Base-by-base conservation (phyloP, 2,329 filamentous ascomycete genomes). In the Alternaria alternata region DNA sequence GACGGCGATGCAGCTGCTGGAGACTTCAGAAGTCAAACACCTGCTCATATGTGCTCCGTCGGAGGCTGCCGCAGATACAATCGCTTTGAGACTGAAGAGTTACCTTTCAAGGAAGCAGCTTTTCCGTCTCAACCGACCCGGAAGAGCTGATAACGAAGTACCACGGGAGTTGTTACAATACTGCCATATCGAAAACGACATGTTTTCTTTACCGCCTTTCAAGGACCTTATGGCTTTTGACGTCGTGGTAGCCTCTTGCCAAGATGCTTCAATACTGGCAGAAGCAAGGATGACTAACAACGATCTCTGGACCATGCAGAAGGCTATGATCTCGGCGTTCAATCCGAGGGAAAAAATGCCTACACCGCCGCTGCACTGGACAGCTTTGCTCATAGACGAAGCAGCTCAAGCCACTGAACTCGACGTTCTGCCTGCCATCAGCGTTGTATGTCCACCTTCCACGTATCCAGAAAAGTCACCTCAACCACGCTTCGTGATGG, bases 391-490 rank as follows among this genome's bases (percentile, higher is more conserved):
- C 11, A 70, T 83, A 34, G 81, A 83, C 62, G 81, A 83, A 71
- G 81, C 81, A 14, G 81, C 80, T 7, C 81, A 83, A 68, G 80
- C 80, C 2, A 81, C 78, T 5, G 81, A 83, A 63, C 70, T 80
- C 2, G 79, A 81, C 42, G 69, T 78, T 26, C 66, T 80, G 12
- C 74, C 81, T 16, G 79, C 81, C 24, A 65, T 83, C 18, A 76
- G 71, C 38, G 76, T 82, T 30, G 66, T 82, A 7, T 73, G 72
- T 22, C 79, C 79, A 28, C 80, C 80, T 6, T 49, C 60, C 2
- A 18, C 48, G 7, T 72, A 71, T 36, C 66, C 70, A 20, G 54
- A 61, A 22, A 38, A 59, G 47, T 59, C 62, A 16, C 61, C 43
- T 0, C 68, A 73, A 47, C 80, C 81, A 6, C 73, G 77, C 41